Conservation (phyloP, 2,329 filamentous ascomycete species). For the Aurifilum marmelostoma region DNA sequence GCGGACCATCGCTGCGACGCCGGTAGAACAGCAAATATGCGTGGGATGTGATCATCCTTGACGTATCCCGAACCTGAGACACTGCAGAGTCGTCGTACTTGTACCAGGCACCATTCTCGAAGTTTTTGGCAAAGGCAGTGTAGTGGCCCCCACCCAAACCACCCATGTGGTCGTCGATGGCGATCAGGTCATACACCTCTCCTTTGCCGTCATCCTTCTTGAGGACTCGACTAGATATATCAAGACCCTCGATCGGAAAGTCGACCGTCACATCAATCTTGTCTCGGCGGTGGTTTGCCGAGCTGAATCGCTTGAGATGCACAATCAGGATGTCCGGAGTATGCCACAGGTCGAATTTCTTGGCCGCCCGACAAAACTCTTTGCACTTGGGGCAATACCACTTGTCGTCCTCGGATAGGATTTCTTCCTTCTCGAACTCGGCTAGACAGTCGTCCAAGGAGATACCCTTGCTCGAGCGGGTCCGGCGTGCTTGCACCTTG, state of each 20-base stretch:
- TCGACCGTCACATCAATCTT: constrained; percentile 92
- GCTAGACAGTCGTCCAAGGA: constrained; percentile 88
- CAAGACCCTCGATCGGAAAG: constrained; percentile 85
- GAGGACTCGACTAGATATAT: constrained; percentile 79
- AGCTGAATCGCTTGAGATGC: constrained; percentile 94
- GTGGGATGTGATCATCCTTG: constrained; percentile 69
- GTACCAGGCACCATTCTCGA: constrained; percentile 87
- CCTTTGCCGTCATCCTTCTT: constrained; percentile 79
- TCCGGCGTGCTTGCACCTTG: constrained; percentile 64
- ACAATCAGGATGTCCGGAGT: constrained; percentile 93
- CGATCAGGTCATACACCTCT: constrained; percentile 90
- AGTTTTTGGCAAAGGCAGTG: constrained; percentile 92
- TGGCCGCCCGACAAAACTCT: constrained; percentile 86
- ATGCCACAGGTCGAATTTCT: constrained; percentile 97
- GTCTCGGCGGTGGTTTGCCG: constrained; percentile 77
- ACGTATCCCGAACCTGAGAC: constrained; percentile 60
- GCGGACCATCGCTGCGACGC: constrained; percentile 72
- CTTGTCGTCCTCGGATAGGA: constrained; percentile 91
- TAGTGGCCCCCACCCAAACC: constrained; percentile 95
- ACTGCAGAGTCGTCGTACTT: constrained; percentile 91
- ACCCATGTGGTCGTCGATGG: constrained; percentile 94
- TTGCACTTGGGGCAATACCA: constrained; percentile 99
- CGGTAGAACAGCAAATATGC: constrained; percentile 97
- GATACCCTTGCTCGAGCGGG: constrained; percentile 74
- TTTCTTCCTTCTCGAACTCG: constrained; percentile 92